Conservation (phyloP, 345 rosid species). For the Boechera stricta region DNA sequence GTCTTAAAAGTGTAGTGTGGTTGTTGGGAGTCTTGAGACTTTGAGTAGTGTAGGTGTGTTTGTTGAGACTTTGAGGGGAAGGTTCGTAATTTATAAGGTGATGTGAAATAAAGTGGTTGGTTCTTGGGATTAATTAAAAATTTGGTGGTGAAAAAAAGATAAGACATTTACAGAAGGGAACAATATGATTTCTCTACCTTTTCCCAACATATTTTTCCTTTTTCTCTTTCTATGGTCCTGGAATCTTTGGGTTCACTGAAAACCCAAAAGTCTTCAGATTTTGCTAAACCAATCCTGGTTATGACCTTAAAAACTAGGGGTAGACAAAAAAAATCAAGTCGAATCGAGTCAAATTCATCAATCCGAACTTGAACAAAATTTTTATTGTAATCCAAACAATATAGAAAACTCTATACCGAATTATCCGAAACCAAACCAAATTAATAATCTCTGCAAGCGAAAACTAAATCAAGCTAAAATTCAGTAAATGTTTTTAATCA, state of each 20-base stretch:
- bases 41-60: neutral
- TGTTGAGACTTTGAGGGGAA: slow-evolving; percentile 37
- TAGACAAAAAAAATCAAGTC: neutral
- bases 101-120: slow-evolving; percentile 46
- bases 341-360: neutral
- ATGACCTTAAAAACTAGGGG: neutral
- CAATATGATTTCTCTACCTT: slow-evolving; percentile 53
- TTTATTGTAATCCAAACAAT: neutral
- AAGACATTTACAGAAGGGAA: slow-evolving; percentile 48
- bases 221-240: slow-evolving; percentile 9
- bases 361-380: neutral
- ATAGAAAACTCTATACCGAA: neutral
- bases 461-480: neutral
- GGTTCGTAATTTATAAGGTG: slow-evolving; percentile 59
- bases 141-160: slow-evolving; percentile 39
- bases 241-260: slow-evolving; percentile 13
- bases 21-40: slow-evolving; percentile 14
- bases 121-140: slow-evolving; percentile 56
- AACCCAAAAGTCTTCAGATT: neutral
- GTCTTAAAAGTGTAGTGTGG: neutral
- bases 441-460: neutral
- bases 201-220: neutral
- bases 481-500: neutral
- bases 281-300: slow-evolving; percentile 18
- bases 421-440: neutral